These are phyloP conservation scores for Trichoderma oligosporum DNA, from an alignment of 2,329 filamentous ascomycete genomes.

Conservation along the genomic window DNA sequence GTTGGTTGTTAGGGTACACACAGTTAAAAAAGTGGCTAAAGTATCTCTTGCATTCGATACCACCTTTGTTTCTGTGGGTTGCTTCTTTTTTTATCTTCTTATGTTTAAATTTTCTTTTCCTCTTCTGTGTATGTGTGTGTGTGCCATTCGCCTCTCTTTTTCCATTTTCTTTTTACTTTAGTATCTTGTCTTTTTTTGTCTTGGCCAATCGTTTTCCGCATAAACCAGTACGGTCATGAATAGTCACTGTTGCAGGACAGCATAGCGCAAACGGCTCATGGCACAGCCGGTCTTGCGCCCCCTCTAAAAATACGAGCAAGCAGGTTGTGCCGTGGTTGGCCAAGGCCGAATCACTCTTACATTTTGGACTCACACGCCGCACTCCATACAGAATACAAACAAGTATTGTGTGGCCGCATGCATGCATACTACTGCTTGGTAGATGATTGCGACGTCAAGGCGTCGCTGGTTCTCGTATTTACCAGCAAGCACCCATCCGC, in stretches of 20 bases:
- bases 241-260: background rate
- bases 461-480: constrained; percentile 15
- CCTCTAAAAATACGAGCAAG: constrained; percentile 15
- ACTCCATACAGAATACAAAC: background rate
- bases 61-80: background rate
- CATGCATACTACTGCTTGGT: no score
- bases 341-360: background rate
- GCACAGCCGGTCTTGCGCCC: constrained; percentile 11
- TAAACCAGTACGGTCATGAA: background rate
- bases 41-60: background rate
- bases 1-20: no score
- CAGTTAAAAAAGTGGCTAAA: no score
- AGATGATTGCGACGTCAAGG: background rate
- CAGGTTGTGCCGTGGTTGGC: constrained; percentile 7
- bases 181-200: background rate
- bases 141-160: background rate
- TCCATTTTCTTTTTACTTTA: background rate
- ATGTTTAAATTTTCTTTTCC: background rate
- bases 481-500: background rate
- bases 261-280: background rate
- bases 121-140: background rate
- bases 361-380: background rate
- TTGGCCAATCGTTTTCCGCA: background rate
- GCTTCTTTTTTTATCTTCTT: background rate
- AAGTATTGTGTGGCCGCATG: background rate